These are phyloP conservation scores for Arthrobotrys entomopaga DNA, from an alignment of 2,329 filamentous ascomycete genomes.

Conservation along the genomic window DNA sequence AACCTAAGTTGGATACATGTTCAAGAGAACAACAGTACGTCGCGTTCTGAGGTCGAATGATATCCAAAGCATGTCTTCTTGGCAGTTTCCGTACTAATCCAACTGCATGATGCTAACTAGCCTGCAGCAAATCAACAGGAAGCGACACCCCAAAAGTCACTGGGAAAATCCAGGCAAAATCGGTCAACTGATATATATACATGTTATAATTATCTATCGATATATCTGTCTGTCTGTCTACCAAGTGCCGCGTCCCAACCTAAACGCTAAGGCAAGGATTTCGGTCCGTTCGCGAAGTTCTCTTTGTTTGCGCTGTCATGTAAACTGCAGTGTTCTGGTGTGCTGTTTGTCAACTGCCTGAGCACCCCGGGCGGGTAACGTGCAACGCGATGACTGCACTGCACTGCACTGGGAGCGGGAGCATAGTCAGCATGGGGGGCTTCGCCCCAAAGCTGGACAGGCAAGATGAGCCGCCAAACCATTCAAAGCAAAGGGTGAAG, in stretches of 20 bases:
- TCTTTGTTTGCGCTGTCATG: too few relatives aligned
- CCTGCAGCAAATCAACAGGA: constrained; percentile 1
- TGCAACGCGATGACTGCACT: not conserved
- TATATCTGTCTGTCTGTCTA: not conserved
- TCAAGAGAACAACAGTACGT: constrained; percentile 31
- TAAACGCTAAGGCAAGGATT: not conserved
- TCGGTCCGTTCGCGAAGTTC: too few relatives aligned
- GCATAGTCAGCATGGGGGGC: constrained; percentile 18
- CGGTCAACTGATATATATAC: not conserved
- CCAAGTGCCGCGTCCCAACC: not conserved
- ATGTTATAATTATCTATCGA: too few relatives aligned
- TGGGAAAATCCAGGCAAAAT: not conserved
- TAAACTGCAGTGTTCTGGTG: not conserved
- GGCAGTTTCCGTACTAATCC: constrained; percentile 20
- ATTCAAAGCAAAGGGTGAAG: constrained; percentile 8
- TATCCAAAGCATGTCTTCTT: constrained; percentile 31
- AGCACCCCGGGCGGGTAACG: too few relatives aligned
- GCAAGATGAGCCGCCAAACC: constrained; percentile 28
- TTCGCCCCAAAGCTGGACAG: constrained; percentile 32
- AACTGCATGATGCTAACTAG: constrained; percentile 32
- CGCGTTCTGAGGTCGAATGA: constrained; percentile 9
- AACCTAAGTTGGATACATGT: constrained; percentile 36
- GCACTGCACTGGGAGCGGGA: not conserved
- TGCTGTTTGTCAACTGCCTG: not conserved
- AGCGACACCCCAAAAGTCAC: not conserved